Conservation (phyloP, 2,329 filamentous ascomycete species). For the Ophiostoma populinum region DNA sequence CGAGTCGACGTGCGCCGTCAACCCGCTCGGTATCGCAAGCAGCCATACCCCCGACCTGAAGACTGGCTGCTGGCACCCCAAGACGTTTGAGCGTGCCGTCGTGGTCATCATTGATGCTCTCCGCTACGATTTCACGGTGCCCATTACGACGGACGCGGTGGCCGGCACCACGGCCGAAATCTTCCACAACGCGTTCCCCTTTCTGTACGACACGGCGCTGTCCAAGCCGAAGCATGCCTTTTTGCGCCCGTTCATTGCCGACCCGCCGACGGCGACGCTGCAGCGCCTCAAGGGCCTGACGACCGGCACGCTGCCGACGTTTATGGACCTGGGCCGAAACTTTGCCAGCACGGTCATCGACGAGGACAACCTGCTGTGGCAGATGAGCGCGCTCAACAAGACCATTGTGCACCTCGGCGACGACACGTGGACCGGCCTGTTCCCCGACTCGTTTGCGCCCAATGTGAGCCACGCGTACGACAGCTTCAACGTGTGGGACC, state of each 20-base stretch:
- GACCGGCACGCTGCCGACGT: slow-evolving; percentile 86
- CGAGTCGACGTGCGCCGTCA: slow-evolving; percentile 49
- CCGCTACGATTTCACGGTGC: slow-evolving; percentile 91
- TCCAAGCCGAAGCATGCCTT: slow-evolving; percentile 67
- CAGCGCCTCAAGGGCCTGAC: slow-evolving; percentile 88
- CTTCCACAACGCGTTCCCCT: slow-evolving; percentile 77
- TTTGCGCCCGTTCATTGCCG: slow-evolving; percentile 85
- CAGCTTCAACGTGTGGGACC: slow-evolving; percentile 95
- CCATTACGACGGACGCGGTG: slow-evolving; percentile 34
- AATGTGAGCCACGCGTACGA: slow-evolving; percentile 81
- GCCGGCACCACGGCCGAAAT: slow-evolving; percentile 16
- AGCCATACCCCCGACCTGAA: slow-evolving; percentile 26
- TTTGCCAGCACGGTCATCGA: slow-evolving; percentile 92
- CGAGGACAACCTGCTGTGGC: slow-evolving; percentile 62
- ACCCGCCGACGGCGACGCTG: slow-evolving; percentile 84
- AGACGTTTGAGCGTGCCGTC: slow-evolving; percentile 80
- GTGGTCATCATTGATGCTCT: slow-evolving; percentile 84
- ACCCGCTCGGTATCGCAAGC: slow-evolving; percentile 40
- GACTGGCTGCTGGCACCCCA: slow-evolving; percentile 88
- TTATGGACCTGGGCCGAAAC: slow-evolving; percentile 84
- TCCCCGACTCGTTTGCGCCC: slow-evolving; percentile 81
- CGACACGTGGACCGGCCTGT: slow-evolving; percentile 89
- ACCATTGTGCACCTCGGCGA: slow-evolving; percentile 89
- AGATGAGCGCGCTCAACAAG: slow-evolving; percentile 47
- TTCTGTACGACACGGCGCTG: slow-evolving; percentile 68